Evolutionary conservation across 1,284 basidiomycete species (phyloP), one percentile per base, ranked within the genome.

Genomic region (Coniferiporia sulphurascens): DNA sequence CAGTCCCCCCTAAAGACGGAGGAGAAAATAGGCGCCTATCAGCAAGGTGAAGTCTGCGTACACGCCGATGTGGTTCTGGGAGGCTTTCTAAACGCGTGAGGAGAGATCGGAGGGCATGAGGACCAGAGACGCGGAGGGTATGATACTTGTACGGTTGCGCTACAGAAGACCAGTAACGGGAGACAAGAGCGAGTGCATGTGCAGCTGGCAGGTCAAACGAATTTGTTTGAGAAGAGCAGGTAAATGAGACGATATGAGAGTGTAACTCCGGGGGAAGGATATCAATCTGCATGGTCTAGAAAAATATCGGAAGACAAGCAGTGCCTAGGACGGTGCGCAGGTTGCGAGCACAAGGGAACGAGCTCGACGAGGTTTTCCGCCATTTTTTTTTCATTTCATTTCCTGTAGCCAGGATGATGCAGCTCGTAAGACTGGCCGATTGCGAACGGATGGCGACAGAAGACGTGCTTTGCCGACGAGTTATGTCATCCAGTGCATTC

Each of bases 191-290:
- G 7, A 56, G 19, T 3, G 15, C 54, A 32, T 36, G 48, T 15
- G 45, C 44, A 12, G 34, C 32, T 15, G 44, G 5, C 9, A 9
- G 34, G n/a, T 56, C 44, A 21, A 17, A 9, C 6, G 34, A 13
- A 8, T 44, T 46, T 2, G 35, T 27, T 13, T 22, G 6, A 19
- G 21, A 19, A 12, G 38, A 21, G 22, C 52, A 54, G 6, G 45
- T 22, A 12, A 56, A 56, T 8, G 44, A 44, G 22, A 56, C 34
- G 10, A 56, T 56, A n/a, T 48, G 10, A 1, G 44, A 5, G 19
- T 56, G 54, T 7, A 56, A n/a, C 45, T 56, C 54, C 2, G 45
- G 44, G 17, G 54, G 54, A n/a, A 56, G 32, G 32, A 48, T 19
- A 12, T 21, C 44, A 35, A 56, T 48, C 12, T 48, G 54, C 54